phyloP scores from a whole-genome alignment of 2,329 filamentous ascomycete genomes.

The Ascochyta clinopodiicola region DNA sequence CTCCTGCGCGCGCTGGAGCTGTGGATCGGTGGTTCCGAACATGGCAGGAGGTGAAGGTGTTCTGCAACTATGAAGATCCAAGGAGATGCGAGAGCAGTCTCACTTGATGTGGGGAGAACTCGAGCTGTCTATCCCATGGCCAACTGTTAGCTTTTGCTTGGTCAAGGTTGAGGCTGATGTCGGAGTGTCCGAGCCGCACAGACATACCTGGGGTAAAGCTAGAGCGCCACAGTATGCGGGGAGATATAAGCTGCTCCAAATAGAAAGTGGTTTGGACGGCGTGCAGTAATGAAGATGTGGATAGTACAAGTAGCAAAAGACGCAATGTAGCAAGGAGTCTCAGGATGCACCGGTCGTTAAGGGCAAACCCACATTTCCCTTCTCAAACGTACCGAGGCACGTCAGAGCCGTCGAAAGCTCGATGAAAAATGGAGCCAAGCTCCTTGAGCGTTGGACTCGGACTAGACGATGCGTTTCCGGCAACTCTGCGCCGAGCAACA shows the following conservation, averaged over 20 bases:
- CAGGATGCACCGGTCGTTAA: conserved; percentile 6
- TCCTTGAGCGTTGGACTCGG: conserved; percentile 10
- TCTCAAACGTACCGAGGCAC: conserved; percentile 16
- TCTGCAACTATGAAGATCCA: background rate
- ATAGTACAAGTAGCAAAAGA: background rate
- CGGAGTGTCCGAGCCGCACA: conserved; percentile 9
- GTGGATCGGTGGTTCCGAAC: conserved; percentile 39
- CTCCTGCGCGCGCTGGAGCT: conserved; percentile 51
- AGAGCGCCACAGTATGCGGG: conserved; percentile 9
- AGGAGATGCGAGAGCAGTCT: background rate
- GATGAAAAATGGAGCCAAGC: conserved; percentile 6
- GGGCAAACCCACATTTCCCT: conserved; percentile 15
- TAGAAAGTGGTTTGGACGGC: conserved; percentile 1
- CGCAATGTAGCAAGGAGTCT: conserved; percentile 4
- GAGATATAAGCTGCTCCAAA: background rate
- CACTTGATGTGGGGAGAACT: background rate
- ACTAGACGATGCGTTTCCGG: conserved; percentile 5
- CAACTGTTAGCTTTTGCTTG: conserved; percentile 2
- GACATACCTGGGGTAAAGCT: conserved; percentile 11
- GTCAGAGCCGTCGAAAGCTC: background rate
- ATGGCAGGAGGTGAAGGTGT: conserved; percentile 20
- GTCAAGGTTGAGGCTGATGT: background rate
- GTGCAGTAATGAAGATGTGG: background rate
- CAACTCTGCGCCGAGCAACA: conserved; percentile 5
- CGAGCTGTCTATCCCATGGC: background rate